phyloP scores from a whole-genome alignment of 805 yeast species.

The Kodamaea kakaduensis region DNA sequence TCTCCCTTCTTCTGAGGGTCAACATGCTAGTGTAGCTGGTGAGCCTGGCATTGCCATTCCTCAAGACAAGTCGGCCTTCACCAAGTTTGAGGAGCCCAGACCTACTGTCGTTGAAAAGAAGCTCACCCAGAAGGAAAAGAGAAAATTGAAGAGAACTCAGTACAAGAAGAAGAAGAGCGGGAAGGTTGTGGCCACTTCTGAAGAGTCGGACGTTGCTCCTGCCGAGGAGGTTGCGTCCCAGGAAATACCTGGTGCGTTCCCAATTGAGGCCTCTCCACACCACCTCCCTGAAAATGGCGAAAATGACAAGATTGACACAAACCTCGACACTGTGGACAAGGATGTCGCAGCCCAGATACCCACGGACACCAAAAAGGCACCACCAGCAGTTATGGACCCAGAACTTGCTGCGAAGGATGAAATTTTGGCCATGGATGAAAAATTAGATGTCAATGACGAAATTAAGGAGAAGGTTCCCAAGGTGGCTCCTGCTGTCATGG shows the following conservation, averaged over 20 bases:
- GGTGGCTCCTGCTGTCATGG: slow-evolving; percentile 9
- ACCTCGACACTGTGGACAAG: slow-evolving; percentile 4
- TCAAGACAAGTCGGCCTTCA: slow-evolving; percentile 55
- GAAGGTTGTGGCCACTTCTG: slow-evolving; percentile 8
- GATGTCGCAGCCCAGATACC: slow-evolving; percentile 4
- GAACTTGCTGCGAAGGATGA: slow-evolving; percentile 1
- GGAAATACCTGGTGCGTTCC: slow-evolving; percentile 8
- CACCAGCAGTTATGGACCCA: slow-evolving; percentile 1
- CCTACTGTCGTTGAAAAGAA: slow-evolving; percentile 45
- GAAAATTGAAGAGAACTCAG: slow-evolving; percentile 41
- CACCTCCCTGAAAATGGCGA: slow-evolving; percentile 4
- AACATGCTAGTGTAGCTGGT: slow-evolving; percentile 45
- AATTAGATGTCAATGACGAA: slow-evolving; percentile 6
- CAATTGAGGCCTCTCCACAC: slow-evolving; percentile 4
- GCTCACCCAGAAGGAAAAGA: slow-evolving; percentile 51
- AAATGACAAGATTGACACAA: too few relatives aligned
- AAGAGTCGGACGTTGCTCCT: slow-evolving; percentile 9
- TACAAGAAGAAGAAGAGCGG: slow-evolving; percentile 37
- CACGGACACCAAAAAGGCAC: slow-evolving; percentile 1
- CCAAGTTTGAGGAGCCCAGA: slow-evolving; percentile 45
- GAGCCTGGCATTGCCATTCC: slow-evolving; percentile 78
- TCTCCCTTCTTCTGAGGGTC: slow-evolving; percentile 42
- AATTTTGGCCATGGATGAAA: slow-evolving; percentile 3
- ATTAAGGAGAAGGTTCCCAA: slow-evolving; percentile 3
- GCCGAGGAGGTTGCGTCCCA: slow-evolving; percentile 8